Evolutionary conservation across 2,329 filamentous ascomycete genomes (phyloP), one percentile per base, ranked within the genome.

Genomic region (Tricladium varicosporioides): DNA sequence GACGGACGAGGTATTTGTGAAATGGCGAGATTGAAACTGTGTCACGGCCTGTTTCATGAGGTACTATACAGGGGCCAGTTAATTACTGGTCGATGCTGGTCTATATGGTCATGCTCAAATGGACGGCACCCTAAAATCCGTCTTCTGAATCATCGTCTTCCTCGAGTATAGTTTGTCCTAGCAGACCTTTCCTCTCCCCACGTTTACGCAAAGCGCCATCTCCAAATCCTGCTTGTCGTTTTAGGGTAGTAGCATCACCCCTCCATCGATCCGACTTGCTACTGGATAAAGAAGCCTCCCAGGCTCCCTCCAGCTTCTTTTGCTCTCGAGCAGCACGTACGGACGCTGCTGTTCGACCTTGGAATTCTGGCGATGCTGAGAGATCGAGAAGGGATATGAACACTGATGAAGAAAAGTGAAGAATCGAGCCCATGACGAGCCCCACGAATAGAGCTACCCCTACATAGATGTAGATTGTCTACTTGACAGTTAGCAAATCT

Each of bases 1-100:
- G 67, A 93, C 89, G 5, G 89, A 93, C 69, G 89, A 92, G 72
- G 89, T 93, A 16, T 83, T 86, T 65, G 83, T 93, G 49, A 84
- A 88, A 71, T 93, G 89, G 89, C 84, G 89, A 71, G 85, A 90
- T 69, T 72, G 60, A 72, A 48, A 18, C 14, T 18, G 27, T 33
- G 32, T 7, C 15, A 43, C 13, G 40, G 5, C 40, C 10, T 5
- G 15, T 43, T 14, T 43, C 7, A 18, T 14, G 14, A 13, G 15
- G 16, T 27, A 19, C 16, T 27, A 7, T 27, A 27, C 22, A 27
- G 22, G 22, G 22, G 22, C 22, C 22, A 27, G 22, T 27, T 27
- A 27, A 27, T 27, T 27, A 27, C 22, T 7, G 22, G 7, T 27
- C 22, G 7, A 27, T 7, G 22, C 7, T 27, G 22, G 22, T 27